A percentile compares a stretch with the other conserved stretches of the same genome.
Conservation (phyloP, 768 basidiomycete species). For the Phanerochaete sordida region DNA sequence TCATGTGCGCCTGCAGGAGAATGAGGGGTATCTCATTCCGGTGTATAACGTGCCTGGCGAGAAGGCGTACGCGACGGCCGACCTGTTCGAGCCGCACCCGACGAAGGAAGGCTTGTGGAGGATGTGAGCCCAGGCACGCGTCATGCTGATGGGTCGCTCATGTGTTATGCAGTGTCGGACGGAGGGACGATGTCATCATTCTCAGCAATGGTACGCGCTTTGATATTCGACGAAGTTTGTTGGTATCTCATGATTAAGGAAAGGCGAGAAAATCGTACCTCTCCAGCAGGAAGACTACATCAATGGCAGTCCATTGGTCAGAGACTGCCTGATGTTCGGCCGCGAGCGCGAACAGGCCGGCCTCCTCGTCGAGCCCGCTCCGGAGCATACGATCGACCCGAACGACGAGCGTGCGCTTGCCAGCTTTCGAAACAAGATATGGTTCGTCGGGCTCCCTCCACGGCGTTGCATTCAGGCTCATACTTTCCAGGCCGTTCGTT, state of each 20-base stretch:
- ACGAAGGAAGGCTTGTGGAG: slow-evolving; percentile 18
- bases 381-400: slow-evolving; percentile 5
- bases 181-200: slow-evolving; percentile 43
- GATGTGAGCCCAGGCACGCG: slow-evolving; percentile 19
- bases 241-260: too few relatives aligned
- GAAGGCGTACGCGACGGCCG: slow-evolving; percentile 18
- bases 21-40: neutral
- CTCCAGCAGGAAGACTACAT: slow-evolving; percentile 11
- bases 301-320: slow-evolving; percentile 3
- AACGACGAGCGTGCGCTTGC: neutral
- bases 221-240: too few relatives aligned
- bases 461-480: slow-evolving; percentile 4
- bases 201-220: slow-evolving; percentile 11
- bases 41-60: slow-evolving; percentile 16
- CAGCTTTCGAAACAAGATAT: slow-evolving; percentile 3
- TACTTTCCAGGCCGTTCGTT: slow-evolving; percentile 13
- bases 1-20: slow-evolving; percentile 3
- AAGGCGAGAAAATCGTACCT: slow-evolving; percentile 17
- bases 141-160: neutral
- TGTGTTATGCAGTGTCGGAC: slow-evolving; percentile 21
- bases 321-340: slow-evolving; percentile 17
- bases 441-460: neutral
- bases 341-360: slow-evolving; percentile 12
- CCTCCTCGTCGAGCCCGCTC: slow-evolving; percentile 13
- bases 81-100: slow-evolving; percentile 18